Conservation (phyloP, 495 filamentous ascomycete species). For the Umbilicaria muhlenbergii region DNA sequence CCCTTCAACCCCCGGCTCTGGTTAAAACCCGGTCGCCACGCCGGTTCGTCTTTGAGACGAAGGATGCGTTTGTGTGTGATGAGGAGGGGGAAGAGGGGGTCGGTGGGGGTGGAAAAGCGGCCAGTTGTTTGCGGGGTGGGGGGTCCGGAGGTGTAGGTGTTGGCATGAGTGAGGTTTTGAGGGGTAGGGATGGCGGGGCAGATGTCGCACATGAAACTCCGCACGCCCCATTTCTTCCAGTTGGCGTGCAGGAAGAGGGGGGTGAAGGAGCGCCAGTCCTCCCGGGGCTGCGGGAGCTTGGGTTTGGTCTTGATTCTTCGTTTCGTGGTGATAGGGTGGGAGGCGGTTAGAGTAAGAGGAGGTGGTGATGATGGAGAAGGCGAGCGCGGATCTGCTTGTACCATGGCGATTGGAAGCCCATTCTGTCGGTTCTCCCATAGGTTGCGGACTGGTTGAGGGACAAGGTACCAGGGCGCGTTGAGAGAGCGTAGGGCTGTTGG, state of each 20-base stretch:
- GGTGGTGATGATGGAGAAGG: too few relatives aligned
- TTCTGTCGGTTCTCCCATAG: background rate
- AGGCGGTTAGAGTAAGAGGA: too few relatives aligned
- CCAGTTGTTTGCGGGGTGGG: background rate
- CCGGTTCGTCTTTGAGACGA: background rate
- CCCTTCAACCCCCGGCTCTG: background rate
- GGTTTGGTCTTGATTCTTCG: too few relatives aligned
- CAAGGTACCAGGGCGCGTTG: background rate
- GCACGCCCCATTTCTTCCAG: background rate
- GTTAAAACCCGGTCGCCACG: background rate
- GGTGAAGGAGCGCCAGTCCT: background rate
- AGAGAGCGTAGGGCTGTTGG: background rate
- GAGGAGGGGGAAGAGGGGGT: background rate
- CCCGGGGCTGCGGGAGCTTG: background rate
- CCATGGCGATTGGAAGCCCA: background rate
- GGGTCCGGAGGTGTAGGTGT: background rate
- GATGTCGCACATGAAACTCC: background rate
- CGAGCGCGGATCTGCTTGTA: background rate
- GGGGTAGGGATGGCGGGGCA: background rate
- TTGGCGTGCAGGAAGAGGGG: conserved; percentile 3
- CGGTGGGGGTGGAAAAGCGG: background rate
- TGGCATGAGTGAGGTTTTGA: background rate
- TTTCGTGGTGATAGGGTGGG: too few relatives aligned
- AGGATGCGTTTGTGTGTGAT: background rate
- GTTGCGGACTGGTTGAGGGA: background rate